Evolutionary conservation across 345 rosid genomes (phyloP).

Genomic region (Linum tenue): DNA sequence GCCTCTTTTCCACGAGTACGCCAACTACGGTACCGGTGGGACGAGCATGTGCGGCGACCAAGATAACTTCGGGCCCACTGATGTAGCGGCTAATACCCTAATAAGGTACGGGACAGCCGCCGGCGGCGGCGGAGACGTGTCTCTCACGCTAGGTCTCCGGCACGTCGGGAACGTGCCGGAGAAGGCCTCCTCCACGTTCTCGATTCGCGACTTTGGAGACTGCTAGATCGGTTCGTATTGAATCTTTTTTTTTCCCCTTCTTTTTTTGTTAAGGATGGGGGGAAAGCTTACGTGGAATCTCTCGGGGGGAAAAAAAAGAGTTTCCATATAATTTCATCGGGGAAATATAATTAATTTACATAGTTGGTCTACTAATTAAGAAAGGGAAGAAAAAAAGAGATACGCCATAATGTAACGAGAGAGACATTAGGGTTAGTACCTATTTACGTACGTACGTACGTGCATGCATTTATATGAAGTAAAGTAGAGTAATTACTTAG

Average conservation of each 20-base stretch:
- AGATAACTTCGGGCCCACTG: constrained; percentile 12
- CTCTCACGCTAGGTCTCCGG: constrained; percentile 91
- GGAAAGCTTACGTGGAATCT: too few relatives aligned
- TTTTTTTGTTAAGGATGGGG: background rate
- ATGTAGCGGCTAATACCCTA: constrained; percentile 18
- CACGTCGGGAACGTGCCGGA: constrained; percentile 76
- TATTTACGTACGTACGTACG: too few relatives aligned
- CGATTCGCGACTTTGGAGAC: constrained; percentile 64
- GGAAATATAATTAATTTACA: constrained; percentile 5
- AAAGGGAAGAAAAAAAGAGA: constrained; percentile 13
- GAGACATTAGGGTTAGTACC: too few relatives aligned
- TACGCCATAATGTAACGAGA: too few relatives aligned
- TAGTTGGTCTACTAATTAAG: constrained; percentile 15
- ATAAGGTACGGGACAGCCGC: constrained; percentile 68
- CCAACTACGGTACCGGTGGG: constrained; percentile 37
- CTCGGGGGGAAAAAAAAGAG: too few relatives aligned
- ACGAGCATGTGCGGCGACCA: constrained; percentile 16
- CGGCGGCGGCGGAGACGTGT: constrained; percentile 48
- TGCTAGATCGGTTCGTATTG: constrained; percentile 24
- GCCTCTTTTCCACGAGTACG: constrained; percentile 21
- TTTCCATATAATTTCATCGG: background rate
- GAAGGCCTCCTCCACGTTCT: constrained; percentile 41
- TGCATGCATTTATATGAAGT: too few relatives aligned
- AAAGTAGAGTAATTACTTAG: background rate
- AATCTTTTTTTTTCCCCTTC: background rate